A percentile compares a stretch with the other conserved stretches of the same genome.
Conservation (phyloP, 169 alveolate genomes). For the Pseudocohnilembus persalinus region DNA sequence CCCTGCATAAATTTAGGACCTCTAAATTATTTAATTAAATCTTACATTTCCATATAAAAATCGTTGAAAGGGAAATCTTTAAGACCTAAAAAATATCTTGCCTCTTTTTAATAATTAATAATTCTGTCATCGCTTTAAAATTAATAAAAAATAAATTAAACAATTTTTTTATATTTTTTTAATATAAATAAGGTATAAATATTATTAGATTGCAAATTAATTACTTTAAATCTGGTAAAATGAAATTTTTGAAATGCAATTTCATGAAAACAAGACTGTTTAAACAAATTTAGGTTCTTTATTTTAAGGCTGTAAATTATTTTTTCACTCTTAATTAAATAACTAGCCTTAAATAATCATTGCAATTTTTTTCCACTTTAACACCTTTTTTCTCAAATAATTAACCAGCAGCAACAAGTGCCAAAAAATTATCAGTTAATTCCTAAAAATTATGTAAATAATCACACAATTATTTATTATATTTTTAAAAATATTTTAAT, state of each 20-base stretch:
- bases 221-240: not conserved
- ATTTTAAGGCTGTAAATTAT: not conserved
- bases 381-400: not conserved
- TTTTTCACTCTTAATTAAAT: not conserved
- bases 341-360: not conserved
- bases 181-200: no score
- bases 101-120: not conserved
- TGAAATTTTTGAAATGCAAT: not conserved
- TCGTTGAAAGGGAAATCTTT: not conserved
- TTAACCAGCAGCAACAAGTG: not conserved
- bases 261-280: not conserved
- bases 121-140: not conserved
- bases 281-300: not conserved
- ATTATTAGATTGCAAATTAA: no score
- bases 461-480: no score
- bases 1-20: not conserved
- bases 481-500: no score
- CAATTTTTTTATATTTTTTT: no score
- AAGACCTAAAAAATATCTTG: not conserved
- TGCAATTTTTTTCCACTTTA: not conserved
- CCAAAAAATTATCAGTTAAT: not conserved
- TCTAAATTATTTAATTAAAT: no score
- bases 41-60: not conserved
- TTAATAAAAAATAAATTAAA: no score
- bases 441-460: not conserved